phyloP scores from a whole-genome alignment of 257 asterid genomes.

The Jacaranda mimosifolia region DNA sequence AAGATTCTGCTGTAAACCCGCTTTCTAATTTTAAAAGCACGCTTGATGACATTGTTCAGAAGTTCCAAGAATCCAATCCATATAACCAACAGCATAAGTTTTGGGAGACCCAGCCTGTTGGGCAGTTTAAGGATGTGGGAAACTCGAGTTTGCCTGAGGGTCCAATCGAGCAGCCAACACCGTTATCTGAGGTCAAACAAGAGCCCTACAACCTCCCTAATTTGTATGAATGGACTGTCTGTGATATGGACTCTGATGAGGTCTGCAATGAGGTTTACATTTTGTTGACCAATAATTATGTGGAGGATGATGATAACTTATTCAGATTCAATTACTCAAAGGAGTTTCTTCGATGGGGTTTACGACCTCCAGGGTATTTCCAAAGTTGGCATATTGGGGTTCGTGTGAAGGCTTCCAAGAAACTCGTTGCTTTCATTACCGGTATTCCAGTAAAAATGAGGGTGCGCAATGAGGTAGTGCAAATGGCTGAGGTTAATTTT shows the following conservation, averaged over 20 bases:
- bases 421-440: slow-evolving; percentile 60
- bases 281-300: slow-evolving; percentile 56
- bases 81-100: slow-evolving; percentile 52
- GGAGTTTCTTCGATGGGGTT: slow-evolving; percentile 67
- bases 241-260: slow-evolving; percentile 57
- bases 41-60: slow-evolving; percentile 50
- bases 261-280: slow-evolving; percentile 61
- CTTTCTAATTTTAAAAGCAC: slow-evolving; percentile 40
- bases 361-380: slow-evolving; percentile 58
- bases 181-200: slow-evolving; percentile 60
- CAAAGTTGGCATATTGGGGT: slow-evolving; percentile 66
- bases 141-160: slow-evolving; percentile 58
- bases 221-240: slow-evolving; percentile 58
- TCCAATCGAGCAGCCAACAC: slow-evolving; percentile 56
- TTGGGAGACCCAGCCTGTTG: slow-evolving; percentile 73
- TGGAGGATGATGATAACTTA: slow-evolving; percentile 64
- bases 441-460: slow-evolving; percentile 57
- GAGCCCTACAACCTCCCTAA: slow-evolving; percentile 67
- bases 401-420: slow-evolving; percentile 54
- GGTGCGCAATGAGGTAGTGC: slow-evolving; percentile 49
- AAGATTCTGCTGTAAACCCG: slow-evolving; percentile 40
- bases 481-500: slow-evolving; percentile 63
- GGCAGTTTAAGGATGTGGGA: slow-evolving; percentile 60
- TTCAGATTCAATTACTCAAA: slow-evolving; percentile 65
- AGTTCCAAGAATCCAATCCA: slow-evolving; percentile 45